Percentiles rank a stretch among this genome's conserved stretches.
Conservation (phyloP, 164 flowering plant genomes). For the Amborella trichopoda region DNA sequence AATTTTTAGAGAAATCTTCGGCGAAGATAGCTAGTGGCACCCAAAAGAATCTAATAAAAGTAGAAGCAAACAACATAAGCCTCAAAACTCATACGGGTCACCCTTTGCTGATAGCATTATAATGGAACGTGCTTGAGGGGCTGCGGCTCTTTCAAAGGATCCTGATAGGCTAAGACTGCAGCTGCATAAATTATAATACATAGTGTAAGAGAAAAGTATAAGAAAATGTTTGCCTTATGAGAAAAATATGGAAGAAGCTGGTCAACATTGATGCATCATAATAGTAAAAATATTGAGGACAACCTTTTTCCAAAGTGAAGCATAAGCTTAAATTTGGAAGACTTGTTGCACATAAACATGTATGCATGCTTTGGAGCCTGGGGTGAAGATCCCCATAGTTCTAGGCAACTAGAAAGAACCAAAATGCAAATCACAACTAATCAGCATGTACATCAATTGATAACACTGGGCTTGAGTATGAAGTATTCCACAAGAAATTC, state of each 20-base stretch:
- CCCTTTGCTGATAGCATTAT: slow-evolving; percentile 87
- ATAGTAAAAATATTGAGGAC: neutral
- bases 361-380: neutral
- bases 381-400: too few species aligned
- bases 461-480: too few species aligned
- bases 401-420: too few species aligned
- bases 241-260: neutral
- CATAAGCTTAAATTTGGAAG: neutral
- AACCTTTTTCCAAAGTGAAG: neutral
- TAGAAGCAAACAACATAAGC: neutral
- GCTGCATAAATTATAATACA: slow-evolving; percentile 33
- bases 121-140: slow-evolving; percentile 78
- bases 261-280: neutral
- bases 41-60: neutral
- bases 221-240: neutral
- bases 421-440: too few species aligned
- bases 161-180: slow-evolving; percentile 91
- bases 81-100: slow-evolving; percentile 44
- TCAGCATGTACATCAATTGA: too few species aligned
- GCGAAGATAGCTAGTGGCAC: too few species aligned
- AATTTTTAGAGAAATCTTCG: too few species aligned
- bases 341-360: neutral
- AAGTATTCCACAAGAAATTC: too few species aligned
- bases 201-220: neutral
- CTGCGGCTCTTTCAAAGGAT: slow-evolving; percentile 98